Evolutionary conservation across 331 rosid genomes (phyloP).

Genomic region (Rhamnella rubrinervis): DNA sequence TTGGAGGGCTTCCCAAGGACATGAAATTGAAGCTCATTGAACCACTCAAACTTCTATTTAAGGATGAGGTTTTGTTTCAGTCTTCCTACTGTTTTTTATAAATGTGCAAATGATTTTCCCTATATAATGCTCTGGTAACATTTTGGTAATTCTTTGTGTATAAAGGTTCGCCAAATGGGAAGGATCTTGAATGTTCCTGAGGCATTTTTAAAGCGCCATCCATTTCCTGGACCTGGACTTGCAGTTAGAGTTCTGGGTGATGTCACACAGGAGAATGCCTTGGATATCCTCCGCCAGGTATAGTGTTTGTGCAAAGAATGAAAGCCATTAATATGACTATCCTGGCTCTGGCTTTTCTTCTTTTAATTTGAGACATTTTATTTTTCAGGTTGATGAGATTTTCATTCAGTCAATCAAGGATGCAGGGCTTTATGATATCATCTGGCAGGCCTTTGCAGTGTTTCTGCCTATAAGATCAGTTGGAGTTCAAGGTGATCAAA

Average conservation of each 20-base stretch:
- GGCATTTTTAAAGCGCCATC: slow-evolving; percentile 85
- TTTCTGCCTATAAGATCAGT: slow-evolving; percentile 87
- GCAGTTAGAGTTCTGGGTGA: slow-evolving; percentile 94
- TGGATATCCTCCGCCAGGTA: slow-evolving; percentile 87
- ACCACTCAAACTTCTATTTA: slow-evolving; percentile 88
- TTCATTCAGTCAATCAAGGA: slow-evolving; percentile 93
- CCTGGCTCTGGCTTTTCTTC: background rate
- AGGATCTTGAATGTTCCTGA: slow-evolving; percentile 76
- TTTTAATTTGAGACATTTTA: background rate
- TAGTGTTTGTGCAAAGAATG: background rate
- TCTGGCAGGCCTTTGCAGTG: slow-evolving; percentile 99
- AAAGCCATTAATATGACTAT: slow-evolving; percentile 3
- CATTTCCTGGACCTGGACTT: slow-evolving; percentile 98
- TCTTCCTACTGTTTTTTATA: slow-evolving; percentile 1
- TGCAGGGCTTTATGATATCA: slow-evolving; percentile 84
- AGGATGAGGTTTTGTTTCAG: slow-evolving; percentile 75
- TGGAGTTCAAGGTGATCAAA: slow-evolving; percentile 98
- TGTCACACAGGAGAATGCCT: slow-evolving; percentile 76
- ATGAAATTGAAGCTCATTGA: slow-evolving; percentile 95
- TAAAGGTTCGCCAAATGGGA: slow-evolving; percentile 85
- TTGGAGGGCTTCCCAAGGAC: slow-evolving; percentile 97
- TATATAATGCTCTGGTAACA: background rate
- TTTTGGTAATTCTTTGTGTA: slow-evolving; percentile 2
- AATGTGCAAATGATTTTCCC: background rate
- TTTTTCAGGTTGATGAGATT: slow-evolving; percentile 86